Conservation (phyloP, 495 filamentous ascomycete species). For the Cercophora newfieldiana region DNA sequence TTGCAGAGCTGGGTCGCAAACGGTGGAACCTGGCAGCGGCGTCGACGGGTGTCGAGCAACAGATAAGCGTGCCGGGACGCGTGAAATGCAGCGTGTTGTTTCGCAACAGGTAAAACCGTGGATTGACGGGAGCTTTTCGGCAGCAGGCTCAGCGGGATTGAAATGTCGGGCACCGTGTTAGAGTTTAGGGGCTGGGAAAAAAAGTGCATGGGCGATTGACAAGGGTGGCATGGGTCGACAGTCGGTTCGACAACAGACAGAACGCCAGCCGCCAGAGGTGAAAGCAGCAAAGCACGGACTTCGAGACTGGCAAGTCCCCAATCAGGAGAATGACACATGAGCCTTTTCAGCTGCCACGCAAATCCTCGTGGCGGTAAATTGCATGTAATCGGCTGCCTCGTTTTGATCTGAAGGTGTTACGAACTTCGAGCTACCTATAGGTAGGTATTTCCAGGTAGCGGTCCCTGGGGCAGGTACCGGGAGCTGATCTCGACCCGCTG, state of each 20-base stretch:
- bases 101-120: slow-evolving; percentile 9
- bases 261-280: slow-evolving; percentile 13
- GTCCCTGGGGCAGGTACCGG: background rate
- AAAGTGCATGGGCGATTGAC: slow-evolving; percentile 19
- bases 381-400: background rate
- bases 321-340: no score
- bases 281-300: slow-evolving; percentile 12
- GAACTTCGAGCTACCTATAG: background rate
- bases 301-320: background rate
- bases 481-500: background rate
- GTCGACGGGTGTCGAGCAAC: slow-evolving; percentile 9
- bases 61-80: slow-evolving; percentile 15
- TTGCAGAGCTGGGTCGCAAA: slow-evolving; percentile 2
- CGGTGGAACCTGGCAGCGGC: slow-evolving; percentile 8
- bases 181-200: slow-evolving; percentile 28
- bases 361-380: background rate
- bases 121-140: slow-evolving; percentile 7
- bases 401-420: background rate
- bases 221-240: slow-evolving; percentile 17
- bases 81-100: slow-evolving; percentile 22
- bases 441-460: background rate
- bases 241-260: slow-evolving; percentile 4
- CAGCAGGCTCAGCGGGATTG: slow-evolving; percentile 15
- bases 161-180: slow-evolving; percentile 24
- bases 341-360: no score